Percentiles rank a stretch among this genome's conserved stretches.
Evolutionary conservation across 2,329 filamentous ascomycete genomes (phyloP).

Genomic region (Amauroascus niger): DNA sequence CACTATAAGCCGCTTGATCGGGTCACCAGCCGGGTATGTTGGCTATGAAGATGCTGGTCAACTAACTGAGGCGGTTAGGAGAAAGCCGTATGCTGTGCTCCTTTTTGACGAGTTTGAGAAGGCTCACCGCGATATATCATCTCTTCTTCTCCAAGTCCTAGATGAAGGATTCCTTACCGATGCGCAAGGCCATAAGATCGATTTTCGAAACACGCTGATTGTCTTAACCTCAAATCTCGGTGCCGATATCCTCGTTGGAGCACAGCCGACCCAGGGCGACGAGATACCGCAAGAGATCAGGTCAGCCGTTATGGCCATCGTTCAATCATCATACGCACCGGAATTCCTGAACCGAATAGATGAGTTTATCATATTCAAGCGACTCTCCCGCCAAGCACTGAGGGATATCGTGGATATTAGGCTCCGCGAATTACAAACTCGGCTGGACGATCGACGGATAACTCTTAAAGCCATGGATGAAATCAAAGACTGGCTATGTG

Average conservation of each 20-base stretch:
- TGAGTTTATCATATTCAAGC: constrained; percentile 92
- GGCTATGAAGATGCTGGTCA: constrained; percentile 96
- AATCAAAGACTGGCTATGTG: constrained; percentile 77
- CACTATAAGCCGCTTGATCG: constrained; percentile 85
- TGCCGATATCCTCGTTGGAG: constrained; percentile 77
- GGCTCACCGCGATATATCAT: constrained; percentile 87
- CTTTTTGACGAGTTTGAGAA: constrained; percentile 98
- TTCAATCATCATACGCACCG: constrained; percentile 64
- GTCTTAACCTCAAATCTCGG: constrained; percentile 93
- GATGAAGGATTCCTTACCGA: constrained; percentile 96
- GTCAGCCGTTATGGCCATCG: constrained; percentile 77
- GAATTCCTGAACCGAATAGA: constrained; percentile 96
- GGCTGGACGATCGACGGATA: constrained; percentile 79
- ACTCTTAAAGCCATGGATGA: constrained; percentile 58
- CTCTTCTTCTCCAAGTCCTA: constrained; percentile 82
- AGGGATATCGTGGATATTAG: constrained; percentile 92
- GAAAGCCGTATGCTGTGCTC: constrained; percentile 90
- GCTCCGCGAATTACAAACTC: constrained; percentile 68
- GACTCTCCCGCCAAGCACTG: constrained; percentile 66
- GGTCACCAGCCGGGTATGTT: constrained; percentile 86
- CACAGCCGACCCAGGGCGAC: constrained; percentile 55
- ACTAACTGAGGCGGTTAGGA: constrained; percentile 84
- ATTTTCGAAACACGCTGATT: constrained; percentile 94
- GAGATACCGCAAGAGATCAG: constrained; percentile 66
- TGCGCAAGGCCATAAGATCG: constrained; percentile 89